These are phyloP conservation scores for Pseudonitzschia delicatissima DNA, from an alignment of 108 stramenopile genomes.

Conservation along the genomic window DNA sequence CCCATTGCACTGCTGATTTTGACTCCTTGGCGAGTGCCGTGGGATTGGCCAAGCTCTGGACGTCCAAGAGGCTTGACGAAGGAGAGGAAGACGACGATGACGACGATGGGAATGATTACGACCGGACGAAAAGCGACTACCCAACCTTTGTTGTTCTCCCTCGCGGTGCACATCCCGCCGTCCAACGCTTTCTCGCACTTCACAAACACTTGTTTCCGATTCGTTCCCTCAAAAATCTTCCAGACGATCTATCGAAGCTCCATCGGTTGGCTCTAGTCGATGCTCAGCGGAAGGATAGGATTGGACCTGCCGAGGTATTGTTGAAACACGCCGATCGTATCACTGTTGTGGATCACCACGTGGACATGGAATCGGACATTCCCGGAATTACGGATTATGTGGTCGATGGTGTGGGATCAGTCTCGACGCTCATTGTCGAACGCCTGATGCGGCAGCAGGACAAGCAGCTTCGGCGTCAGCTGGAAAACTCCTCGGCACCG, in stretches of 20 bases:
- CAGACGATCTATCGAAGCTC: constrained; percentile 60
- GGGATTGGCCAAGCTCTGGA: constrained; percentile 84
- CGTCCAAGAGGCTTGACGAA: constrained; percentile 5
- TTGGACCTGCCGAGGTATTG: constrained; percentile 81
- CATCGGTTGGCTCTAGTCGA: constrained; percentile 87
- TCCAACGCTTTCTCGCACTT: constrained; percentile 83
- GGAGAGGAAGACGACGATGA: constrained; percentile 6
- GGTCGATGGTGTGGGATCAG: constrained; percentile 85
- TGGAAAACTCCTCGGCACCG: neutral
- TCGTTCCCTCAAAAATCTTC: constrained; percentile 71
- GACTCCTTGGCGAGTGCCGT: constrained; percentile 80
- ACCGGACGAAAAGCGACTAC: constrained; percentile 35
- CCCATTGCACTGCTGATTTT: constrained; percentile 88
- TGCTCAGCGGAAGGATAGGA: constrained; percentile 84
- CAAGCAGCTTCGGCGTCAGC: constrained; percentile 18
- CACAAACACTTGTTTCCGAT: constrained; percentile 93
- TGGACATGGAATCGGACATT: constrained; percentile 87
- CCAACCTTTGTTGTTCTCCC: constrained; percentile 91
- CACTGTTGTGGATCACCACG: constrained; percentile 91
- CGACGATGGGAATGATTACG: constrained; percentile 28
- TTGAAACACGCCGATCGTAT: constrained; percentile 75
- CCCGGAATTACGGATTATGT: constrained; percentile 73
- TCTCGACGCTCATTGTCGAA: constrained; percentile 87
- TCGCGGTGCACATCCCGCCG: constrained; percentile 91
- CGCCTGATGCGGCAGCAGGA: constrained; percentile 44